Evolutionary conservation across 352 stramenopile genomes (phyloP).

Genomic region (Detonula confervacea): DNA sequence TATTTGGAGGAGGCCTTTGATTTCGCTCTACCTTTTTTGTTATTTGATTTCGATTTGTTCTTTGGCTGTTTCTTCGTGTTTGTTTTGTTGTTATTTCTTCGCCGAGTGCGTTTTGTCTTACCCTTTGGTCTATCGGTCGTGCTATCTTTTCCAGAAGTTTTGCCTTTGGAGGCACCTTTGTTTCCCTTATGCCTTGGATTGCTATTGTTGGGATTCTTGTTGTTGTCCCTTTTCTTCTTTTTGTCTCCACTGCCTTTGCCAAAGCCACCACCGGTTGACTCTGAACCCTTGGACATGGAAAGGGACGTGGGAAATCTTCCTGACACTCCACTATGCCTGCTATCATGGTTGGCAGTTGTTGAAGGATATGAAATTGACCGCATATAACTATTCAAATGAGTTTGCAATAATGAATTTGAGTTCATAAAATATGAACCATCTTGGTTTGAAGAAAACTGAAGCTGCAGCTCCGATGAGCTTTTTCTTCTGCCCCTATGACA

Average conservation of each 20-base stretch:
- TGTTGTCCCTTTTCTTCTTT: conserved; percentile 38
- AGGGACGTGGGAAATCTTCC: conserved; percentile 21
- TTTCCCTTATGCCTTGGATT: conserved; percentile 20
- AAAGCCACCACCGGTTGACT: conserved; percentile 21
- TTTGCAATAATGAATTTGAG: background rate
- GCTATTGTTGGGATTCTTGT: background rate
- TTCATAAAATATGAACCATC: background rate
- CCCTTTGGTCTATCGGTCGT: background rate
- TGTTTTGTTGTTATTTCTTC: conserved; percentile 10
- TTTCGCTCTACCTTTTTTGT: conserved; percentile 1
- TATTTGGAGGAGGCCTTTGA: conserved; percentile 11
- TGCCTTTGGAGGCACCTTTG: conserved; percentile 21
- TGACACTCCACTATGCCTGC: background rate
- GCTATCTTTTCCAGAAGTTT: conserved; percentile 2
- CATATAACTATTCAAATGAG: background rate
- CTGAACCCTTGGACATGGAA: conserved; percentile 32
- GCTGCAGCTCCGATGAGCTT: conserved; percentile 5
- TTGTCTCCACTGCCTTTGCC: conserved; percentile 25
- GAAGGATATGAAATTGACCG: conserved; percentile 5
- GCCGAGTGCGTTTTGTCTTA: conserved; percentile 11
- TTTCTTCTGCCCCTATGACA: conserved; percentile 19
- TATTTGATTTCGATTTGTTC: background rate
- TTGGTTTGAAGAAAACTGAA: conserved; percentile 19
- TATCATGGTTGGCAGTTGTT: background rate
- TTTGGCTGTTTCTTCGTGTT: conserved; percentile 22